phyloP scores from a whole-genome alignment of 345 rosid genomes.

The Lepidium sativum region DNA sequence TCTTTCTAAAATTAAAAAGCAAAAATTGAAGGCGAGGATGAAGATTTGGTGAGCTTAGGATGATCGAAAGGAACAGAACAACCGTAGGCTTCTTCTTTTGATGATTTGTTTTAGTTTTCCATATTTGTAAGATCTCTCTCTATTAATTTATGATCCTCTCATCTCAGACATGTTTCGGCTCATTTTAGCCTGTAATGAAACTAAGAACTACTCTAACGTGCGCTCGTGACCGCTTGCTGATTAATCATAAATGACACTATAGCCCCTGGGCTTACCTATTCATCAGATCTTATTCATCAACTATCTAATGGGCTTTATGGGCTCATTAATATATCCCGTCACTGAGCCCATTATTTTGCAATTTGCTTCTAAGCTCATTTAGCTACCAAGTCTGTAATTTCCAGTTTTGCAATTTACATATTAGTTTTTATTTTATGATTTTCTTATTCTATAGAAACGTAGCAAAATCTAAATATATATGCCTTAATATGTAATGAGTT shows the following conservation, averaged over 20 bases:
- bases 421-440: background rate
- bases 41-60: conserved; percentile 14
- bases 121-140: conserved; percentile 7
- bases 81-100: conserved; percentile 19
- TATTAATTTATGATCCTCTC: background rate
- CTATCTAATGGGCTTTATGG: background rate
- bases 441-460: background rate
- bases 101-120: background rate
- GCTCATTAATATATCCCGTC: background rate
- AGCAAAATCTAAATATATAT: background rate
- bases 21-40: conserved; percentile 9
- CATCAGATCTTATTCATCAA: too few species aligned
- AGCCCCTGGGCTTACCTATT: background rate
- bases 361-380: background rate
- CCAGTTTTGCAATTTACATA: too few species aligned
- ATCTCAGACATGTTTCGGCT: conserved; percentile 9
- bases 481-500: too few species aligned
- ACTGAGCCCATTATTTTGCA: too few species aligned
- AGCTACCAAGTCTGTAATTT: background rate
- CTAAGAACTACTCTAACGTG: background rate
- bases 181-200: conserved; percentile 5
- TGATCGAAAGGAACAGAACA: conserved; percentile 26
- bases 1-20: background rate
- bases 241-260: background rate
- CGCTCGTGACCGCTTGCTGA: conserved; percentile 12